Evolutionary conservation across 2,329 filamentous ascomycete genomes (phyloP).

Genomic region (Penicillium sp.): DNA sequence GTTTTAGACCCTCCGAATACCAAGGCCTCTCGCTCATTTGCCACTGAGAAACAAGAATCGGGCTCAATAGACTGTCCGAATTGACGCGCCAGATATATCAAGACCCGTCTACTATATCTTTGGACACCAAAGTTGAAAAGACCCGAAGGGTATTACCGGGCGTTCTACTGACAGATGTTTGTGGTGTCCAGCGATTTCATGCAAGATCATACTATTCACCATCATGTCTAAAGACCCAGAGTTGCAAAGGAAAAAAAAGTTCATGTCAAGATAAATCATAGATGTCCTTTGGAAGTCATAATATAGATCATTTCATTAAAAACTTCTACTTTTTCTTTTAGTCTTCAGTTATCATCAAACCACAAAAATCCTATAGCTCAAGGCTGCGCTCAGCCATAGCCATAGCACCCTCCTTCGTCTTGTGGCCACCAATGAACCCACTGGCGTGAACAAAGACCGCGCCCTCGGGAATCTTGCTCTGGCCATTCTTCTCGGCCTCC

Average conservation of each 20-base stretch:
- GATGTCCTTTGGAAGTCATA: background rate
- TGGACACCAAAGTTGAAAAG: background rate
- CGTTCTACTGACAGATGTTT: background rate
- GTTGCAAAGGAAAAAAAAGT: background rate
- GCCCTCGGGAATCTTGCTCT: constrained; percentile 47
- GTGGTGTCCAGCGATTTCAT: background rate
- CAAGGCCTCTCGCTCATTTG: background rate
- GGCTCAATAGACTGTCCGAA: background rate
- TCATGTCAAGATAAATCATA: background rate
- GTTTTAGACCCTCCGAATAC: background rate
- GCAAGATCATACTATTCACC: background rate
- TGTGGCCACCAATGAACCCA: constrained; percentile 95
- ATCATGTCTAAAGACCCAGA: background rate
- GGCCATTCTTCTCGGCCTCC: constrained; percentile 40
- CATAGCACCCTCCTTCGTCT: constrained; percentile 82
- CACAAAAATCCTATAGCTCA: constrained; percentile 20
- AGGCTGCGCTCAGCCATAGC: constrained; percentile 66
- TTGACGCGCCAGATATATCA: background rate
- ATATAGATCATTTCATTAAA: background rate
- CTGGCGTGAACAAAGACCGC: constrained; percentile 91
- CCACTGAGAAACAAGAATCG: background rate
- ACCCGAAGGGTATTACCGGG: background rate
- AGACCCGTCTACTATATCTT: background rate
- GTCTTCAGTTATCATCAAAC: background rate
- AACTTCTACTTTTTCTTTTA: constrained; percentile 5